phyloP scores from a whole-genome alignment of 2,329 filamentous ascomycete species.

The Pyricularia sp. region DNA sequence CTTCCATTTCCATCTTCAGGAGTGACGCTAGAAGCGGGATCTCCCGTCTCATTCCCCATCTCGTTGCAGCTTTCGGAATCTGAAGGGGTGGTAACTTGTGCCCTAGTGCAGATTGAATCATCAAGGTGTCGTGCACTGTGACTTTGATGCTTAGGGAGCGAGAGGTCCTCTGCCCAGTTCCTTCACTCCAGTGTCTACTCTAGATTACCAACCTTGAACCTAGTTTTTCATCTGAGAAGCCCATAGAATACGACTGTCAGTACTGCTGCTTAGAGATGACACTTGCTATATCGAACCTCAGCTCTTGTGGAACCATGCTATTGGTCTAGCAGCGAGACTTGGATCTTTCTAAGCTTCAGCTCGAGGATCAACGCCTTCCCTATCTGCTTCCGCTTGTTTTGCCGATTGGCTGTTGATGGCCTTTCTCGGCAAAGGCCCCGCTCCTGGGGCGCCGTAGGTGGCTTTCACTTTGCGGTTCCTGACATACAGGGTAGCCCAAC shows the following conservation, averaged over 20 bases:
- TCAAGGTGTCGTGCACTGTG: not conserved
- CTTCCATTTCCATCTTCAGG: not conserved
- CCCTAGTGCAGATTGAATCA: not conserved
- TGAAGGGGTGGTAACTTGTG: not conserved
- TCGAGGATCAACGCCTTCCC: not conserved
- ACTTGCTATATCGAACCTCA: not conserved
- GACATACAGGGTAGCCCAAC: not conserved
- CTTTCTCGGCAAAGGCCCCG: not conserved
- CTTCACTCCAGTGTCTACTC: not conserved
- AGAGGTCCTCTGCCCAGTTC: not conserved
- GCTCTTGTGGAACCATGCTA: not conserved
- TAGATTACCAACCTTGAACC: not conserved
- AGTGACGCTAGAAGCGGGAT: not conserved
- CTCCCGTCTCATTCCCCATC: not conserved
- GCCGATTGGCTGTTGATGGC: not conserved
- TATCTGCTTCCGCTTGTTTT: not conserved
- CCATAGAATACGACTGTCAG: not conserved
- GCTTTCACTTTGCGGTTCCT: not conserved
- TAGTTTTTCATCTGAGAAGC: not conserved
- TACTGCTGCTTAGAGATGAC: not conserved
- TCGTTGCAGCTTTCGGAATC: not conserved
- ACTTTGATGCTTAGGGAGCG: not conserved
- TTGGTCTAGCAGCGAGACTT: not conserved
- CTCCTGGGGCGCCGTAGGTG: too few species aligned
- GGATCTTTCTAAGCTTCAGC: not conserved